Conservation (phyloP, 306 rosid genomes). For the Lithocarpus polystachyus region DNA sequence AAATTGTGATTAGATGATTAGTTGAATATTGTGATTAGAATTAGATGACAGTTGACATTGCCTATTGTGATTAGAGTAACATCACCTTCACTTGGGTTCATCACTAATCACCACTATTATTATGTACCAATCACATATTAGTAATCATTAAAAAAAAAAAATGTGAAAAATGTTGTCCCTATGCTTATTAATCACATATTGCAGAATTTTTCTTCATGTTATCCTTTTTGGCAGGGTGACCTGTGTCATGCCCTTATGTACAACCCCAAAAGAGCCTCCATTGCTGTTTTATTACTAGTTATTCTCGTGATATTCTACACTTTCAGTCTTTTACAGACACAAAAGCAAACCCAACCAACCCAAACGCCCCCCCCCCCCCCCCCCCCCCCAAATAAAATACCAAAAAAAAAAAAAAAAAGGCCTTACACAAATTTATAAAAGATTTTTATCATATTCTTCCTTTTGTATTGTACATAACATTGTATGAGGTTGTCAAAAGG, state of each 20-base stretch:
- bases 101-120: too few relatives aligned
- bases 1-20: too few relatives aligned
- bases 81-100: too few relatives aligned
- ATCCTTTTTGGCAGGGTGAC: neutral
- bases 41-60: too few relatives aligned
- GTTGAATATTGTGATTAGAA: too few relatives aligned
- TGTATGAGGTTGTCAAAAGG: conserved; percentile 30
- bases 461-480: conserved; percentile 29
- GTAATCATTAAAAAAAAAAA: too few relatives aligned
- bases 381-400: neutral
- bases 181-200: too few relatives aligned
- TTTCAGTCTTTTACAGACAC: conserved; percentile 2
- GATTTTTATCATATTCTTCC: conserved; percentile 17
- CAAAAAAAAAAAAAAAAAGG: neutral
- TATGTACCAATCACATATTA: too few relatives aligned
- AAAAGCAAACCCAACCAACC: neutral
- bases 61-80: too few relatives aligned
- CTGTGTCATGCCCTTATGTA: conserved; percentile 7
- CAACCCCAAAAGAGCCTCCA: conserved; percentile 22
- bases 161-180: too few relatives aligned
- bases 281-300: conserved; percentile 26
- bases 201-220: neutral
- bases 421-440: conserved; percentile 6
- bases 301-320: conserved; percentile 25
- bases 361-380: neutral